Conservation (phyloP, 106 monocot species). For the Hemerocallis citrina region DNA sequence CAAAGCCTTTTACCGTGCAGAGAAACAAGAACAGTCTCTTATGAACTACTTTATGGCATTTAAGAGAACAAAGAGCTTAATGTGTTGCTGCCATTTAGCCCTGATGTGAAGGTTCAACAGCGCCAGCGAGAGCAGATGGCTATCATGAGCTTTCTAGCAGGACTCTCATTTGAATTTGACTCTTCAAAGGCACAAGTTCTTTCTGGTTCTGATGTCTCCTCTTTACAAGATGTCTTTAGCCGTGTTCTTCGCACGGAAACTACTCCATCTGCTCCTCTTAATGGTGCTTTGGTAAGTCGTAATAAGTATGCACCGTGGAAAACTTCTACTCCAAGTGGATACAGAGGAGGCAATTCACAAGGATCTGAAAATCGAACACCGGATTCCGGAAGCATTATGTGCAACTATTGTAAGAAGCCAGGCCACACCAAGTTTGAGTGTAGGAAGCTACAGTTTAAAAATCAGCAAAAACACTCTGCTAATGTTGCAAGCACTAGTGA, state of each 20-base stretch:
- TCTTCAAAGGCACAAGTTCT: conserved; percentile 7
- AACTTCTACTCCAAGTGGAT: background rate
- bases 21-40: background rate
- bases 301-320: no score
- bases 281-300: background rate
- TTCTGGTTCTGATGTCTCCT: conserved; percentile 3
- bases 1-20: background rate
- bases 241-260: background rate
- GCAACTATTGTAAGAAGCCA: background rate
- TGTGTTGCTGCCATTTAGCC: background rate
- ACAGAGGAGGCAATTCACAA: background rate
- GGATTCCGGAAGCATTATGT: background rate
- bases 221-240: conserved; percentile 5
- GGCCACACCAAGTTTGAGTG: background rate
- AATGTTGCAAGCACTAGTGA: background rate
- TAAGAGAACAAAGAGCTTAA: background rate
- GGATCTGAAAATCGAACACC: background rate
- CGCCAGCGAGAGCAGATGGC: background rate
- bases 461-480: background rate
- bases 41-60: conserved; percentile 6
- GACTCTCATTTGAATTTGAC: conserved; percentile 1
- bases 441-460: background rate
- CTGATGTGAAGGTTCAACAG: conserved; percentile 3
- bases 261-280: background rate
- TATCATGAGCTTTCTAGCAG: conserved; percentile 1